These are phyloP conservation scores for Guadua angustifolia DNA, from an alignment of 176 grass and related monocot genomes.

Conservation along the genomic window DNA sequence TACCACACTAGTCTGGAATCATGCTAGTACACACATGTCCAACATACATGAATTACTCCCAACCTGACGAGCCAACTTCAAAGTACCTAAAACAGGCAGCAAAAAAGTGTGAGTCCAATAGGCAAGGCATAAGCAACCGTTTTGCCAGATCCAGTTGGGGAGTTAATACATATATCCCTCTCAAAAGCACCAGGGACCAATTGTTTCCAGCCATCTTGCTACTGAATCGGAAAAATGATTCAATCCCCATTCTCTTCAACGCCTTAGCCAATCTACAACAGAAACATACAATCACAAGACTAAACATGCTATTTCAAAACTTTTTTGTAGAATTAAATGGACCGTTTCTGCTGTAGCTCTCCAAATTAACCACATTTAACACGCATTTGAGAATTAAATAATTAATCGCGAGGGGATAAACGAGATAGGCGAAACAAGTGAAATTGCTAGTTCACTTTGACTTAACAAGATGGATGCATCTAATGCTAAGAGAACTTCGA, in stretches of 20 bases:
- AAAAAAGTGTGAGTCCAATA: no score
- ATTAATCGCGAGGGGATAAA: not conserved
- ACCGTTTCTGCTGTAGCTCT: not conserved
- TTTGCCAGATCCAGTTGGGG: conserved; percentile 92
- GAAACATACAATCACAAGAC: conserved; percentile 2
- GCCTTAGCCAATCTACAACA: conserved; percentile 63
- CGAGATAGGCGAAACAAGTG: not conserved
- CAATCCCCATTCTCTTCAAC: conserved; percentile 66
- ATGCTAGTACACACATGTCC: no score
- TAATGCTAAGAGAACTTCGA: not conserved
- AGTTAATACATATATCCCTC: conserved; percentile 94
- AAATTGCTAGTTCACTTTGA: not conserved
- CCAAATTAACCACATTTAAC: not conserved
- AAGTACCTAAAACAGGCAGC: conserved; percentile 76
- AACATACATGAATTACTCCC: no score
- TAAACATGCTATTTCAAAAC: not conserved
- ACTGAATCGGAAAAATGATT: conserved; percentile 80
- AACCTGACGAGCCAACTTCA: no score
- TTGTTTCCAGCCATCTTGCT: conserved; percentile 77
- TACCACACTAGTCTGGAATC: no score
- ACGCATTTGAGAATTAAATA: conserved; percentile 1
- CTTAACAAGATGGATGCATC: not conserved
- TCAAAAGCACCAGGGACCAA: conserved; percentile 89
- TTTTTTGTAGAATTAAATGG: not conserved
- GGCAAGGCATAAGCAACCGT: conserved; percentile 93